Percentiles rank a stretch among this genome's conserved stretches.
phyloP scores from a whole-genome alignment of 345 rosid species.

The Aegle marmelos region DNA sequence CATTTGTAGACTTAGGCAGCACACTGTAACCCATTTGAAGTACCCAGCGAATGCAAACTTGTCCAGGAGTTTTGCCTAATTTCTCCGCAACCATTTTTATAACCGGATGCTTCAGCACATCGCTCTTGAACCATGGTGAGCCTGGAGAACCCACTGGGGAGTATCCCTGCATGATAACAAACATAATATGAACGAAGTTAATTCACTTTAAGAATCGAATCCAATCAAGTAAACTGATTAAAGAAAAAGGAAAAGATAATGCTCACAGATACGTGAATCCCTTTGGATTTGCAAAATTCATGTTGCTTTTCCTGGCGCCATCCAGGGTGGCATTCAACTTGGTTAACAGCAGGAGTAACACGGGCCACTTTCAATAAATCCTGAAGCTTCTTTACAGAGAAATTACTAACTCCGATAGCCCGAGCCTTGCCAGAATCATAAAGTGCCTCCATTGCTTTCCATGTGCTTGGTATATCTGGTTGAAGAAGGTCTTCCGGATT shows the following conservation, averaged over 20 bases:
- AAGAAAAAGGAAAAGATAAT: background rate
- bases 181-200: background rate
- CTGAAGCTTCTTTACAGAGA: constrained; percentile 39
- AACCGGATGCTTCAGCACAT: constrained; percentile 46
- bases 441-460: constrained; percentile 54
- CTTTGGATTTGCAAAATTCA: constrained; percentile 53
- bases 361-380: constrained; percentile 32
- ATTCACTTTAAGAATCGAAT: background rate
- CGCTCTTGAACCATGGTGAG: constrained; percentile 29
- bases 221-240: background rate
- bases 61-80: constrained; percentile 40
- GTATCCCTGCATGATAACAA: constrained; percentile 28
- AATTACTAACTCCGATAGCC: constrained; percentile 51
- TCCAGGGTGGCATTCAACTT: constrained; percentile 61
- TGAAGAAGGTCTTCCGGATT: constrained; percentile 37
- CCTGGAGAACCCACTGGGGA: constrained; percentile 41
- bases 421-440: constrained; percentile 46
- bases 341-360: constrained; percentile 37
- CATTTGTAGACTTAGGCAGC: constrained; percentile 41
- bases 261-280: constrained; percentile 60
- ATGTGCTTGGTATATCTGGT: constrained; percentile 53
- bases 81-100: constrained; percentile 31
- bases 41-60: constrained; percentile 50
- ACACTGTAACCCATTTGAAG: constrained; percentile 49
- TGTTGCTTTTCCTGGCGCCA: constrained; percentile 60